Evolutionary conservation across 768 basidiomycete genomes (phyloP).

Genomic region (Mrakia frigida): DNA sequence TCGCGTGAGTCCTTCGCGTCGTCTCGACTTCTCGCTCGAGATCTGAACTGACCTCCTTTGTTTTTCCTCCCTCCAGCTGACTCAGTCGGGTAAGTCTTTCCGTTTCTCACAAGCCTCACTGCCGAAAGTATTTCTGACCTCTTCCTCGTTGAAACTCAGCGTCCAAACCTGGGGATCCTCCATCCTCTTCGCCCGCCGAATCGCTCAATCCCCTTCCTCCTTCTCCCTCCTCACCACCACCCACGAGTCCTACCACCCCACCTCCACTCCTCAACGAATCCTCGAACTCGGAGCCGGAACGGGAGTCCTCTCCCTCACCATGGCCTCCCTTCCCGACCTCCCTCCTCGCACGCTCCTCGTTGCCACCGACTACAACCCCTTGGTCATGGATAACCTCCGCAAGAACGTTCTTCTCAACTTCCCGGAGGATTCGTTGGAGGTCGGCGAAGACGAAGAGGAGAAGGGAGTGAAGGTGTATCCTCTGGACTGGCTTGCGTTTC

Average conservation of each 20-base stretch:
- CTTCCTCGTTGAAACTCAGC: slow-evolving; percentile 54
- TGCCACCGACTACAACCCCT: slow-evolving; percentile 73
- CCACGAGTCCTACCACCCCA: slow-evolving; percentile 34
- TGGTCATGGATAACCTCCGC: slow-evolving; percentile 64
- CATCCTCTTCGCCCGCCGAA: slow-evolving; percentile 62
- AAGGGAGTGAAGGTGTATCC: slow-evolving; percentile 10
- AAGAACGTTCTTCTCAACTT: slow-evolving; percentile 59
- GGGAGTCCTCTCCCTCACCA: slow-evolving; percentile 69
- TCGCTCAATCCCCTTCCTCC: slow-evolving; percentile 51
- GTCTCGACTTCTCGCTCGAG: background rate
- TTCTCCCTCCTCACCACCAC: slow-evolving; percentile 46
- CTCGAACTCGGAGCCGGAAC: slow-evolving; percentile 84
- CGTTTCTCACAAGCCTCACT: background rate
- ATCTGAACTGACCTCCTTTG: background rate
- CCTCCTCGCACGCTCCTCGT: slow-evolving; percentile 44
- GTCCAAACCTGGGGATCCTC: slow-evolving; percentile 80
- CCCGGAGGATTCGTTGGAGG: too few relatives aligned
- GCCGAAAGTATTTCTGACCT: slow-evolving; percentile 51
- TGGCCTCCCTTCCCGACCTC: slow-evolving; percentile 50
- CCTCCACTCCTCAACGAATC: slow-evolving; percentile 47
- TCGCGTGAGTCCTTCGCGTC: slow-evolving; percentile 5
- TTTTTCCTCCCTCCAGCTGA: slow-evolving; percentile 10
- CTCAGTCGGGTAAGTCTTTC: slow-evolving; percentile 22
- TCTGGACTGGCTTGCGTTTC: slow-evolving; percentile 28
- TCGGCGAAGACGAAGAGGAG: background rate